phyloP scores from a whole-genome alignment of 345 rosid genomes.

The Nephelium lappaceum region DNA sequence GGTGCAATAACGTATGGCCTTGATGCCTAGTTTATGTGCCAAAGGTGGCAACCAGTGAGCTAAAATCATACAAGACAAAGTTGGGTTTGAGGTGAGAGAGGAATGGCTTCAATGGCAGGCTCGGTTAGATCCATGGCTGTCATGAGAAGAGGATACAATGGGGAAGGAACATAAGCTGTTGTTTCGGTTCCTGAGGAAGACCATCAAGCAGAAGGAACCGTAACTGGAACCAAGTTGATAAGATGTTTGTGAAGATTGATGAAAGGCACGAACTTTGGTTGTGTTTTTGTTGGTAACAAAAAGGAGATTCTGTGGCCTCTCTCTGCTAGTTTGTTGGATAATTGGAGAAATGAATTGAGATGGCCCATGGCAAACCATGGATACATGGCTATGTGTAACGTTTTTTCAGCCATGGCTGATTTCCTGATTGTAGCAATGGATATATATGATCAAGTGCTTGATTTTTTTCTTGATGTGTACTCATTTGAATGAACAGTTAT shows the following conservation, averaged over 20 bases:
- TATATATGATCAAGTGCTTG: no score
- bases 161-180: constrained; percentile 17
- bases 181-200: constrained; percentile 33
- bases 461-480: no score
- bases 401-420: no score
- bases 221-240: constrained; percentile 26
- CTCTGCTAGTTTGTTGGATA: constrained; percentile 36
- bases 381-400: constrained; percentile 27
- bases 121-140: constrained; percentile 38
- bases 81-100: constrained; percentile 32
- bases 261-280: constrained; percentile 17
- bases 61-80: constrained; percentile 34
- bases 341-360: constrained; percentile 21
- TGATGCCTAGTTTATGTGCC: constrained; percentile 12
- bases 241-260: constrained; percentile 33
- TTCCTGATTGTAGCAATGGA: no score
- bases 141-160: constrained; percentile 20
- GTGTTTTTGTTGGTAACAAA: constrained; percentile 26
- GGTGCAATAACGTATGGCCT: constrained; percentile 20
- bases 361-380: constrained; percentile 41
- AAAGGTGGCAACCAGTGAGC: constrained; percentile 35
- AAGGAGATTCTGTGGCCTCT: constrained; percentile 38
- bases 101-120: constrained; percentile 26
- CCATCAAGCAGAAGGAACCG: constrained; percentile 31
- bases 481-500: no score